These are phyloP conservation scores for Tylopilus sp. DNA, from an alignment of 768 basidiomycete species.

Conservation along the genomic window DNA sequence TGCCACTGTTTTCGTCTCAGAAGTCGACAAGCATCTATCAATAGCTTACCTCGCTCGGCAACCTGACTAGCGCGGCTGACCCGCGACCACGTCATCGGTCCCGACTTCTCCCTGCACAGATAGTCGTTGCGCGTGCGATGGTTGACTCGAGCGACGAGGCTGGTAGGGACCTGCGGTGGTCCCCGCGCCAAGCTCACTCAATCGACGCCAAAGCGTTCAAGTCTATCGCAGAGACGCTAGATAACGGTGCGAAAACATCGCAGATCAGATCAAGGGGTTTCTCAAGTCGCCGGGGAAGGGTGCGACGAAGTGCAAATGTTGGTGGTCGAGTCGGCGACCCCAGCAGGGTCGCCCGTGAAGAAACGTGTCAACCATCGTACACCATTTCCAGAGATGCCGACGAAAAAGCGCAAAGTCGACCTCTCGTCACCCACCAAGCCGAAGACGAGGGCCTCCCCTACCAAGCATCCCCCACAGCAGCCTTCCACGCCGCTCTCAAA, in stretches of 20 bases:
- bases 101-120: too few relatives aligned
- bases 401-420: conserved; percentile 38
- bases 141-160: too few relatives aligned
- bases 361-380: conserved; percentile 35
- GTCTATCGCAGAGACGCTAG: conserved; percentile 15
- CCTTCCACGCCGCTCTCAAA: conserved; percentile 21
- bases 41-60: too few relatives aligned
- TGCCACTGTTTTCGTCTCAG: too few relatives aligned
- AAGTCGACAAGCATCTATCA: too few relatives aligned
- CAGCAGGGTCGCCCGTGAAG: conserved; percentile 17
- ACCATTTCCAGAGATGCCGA: conserved; percentile 39
- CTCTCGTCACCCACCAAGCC: conserved; percentile 12
- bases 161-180: conserved; percentile 24
- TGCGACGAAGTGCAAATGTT: conserved; percentile 11
- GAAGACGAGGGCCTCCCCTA: conserved; percentile 10
- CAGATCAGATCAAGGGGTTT: conserved; percentile 31
- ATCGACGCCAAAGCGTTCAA: conserved; percentile 18
- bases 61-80: too few relatives aligned
- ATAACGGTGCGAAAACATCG: conserved; percentile 27
- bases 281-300: conserved; percentile 23
- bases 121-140: neutral
- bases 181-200: conserved; percentile 17
- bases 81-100: too few relatives aligned
- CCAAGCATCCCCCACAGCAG: conserved; percentile 3
- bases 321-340: neutral